Percentiles rank a stretch among this genome's conserved stretches.
Evolutionary conservation across 805 yeast genomes (phyloP).

Genomic region (Lipomyces orientalis): DNA sequence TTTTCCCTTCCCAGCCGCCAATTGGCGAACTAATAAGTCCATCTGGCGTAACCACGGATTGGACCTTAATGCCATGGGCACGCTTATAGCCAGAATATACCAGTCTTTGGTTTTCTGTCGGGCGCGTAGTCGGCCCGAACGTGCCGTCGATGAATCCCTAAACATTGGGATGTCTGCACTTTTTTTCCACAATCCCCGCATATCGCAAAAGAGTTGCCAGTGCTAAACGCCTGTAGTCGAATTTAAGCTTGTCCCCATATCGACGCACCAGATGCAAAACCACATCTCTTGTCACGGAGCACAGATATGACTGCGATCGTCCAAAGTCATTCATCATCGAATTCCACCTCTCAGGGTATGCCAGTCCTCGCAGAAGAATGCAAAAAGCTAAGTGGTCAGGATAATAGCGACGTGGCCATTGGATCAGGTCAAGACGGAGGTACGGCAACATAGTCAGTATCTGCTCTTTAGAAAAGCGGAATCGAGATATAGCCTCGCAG

Average conservation of each 20-base stretch:
- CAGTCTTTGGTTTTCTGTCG: background rate
- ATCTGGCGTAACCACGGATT: conserved; percentile 3
- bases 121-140: conserved; percentile 3
- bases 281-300: no score
- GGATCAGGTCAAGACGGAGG: background rate
- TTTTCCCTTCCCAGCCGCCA: conserved; percentile 3
- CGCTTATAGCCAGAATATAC: conserved; percentile 2
- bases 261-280: no score
- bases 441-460: background rate
- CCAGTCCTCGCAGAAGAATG: background rate
- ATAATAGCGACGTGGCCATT: background rate
- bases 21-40: conserved; percentile 4
- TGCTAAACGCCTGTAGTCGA: background rate
- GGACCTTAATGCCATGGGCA: conserved; percentile 4
- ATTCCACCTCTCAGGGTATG: background rate
- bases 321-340: background rate
- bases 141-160: background rate
- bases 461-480: background rate
- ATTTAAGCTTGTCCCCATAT: no score
- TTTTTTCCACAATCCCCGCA: background rate
- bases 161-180: background rate
- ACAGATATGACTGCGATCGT: no score
- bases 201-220: background rate
- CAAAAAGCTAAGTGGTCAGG: background rate
- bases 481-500: background rate